Evolutionary conservation across 352 stramenopile genomes (phyloP), one percentile per base, ranked within the genome.

Genomic region (Pythium apleroticum): DNA sequence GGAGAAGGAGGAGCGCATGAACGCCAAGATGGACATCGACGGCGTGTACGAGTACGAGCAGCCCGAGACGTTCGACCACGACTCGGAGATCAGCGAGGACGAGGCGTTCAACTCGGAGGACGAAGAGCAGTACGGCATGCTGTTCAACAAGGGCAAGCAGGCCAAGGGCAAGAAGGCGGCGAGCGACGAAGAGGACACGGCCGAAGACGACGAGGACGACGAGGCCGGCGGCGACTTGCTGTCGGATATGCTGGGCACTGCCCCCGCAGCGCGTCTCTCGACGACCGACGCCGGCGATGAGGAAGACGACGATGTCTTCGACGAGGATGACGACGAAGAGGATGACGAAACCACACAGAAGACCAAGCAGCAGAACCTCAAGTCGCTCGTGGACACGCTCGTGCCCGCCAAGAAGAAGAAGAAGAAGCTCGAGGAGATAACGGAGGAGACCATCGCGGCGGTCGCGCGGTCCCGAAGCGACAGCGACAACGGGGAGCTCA

Each of bases 81-180:
- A 98, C 73, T 96, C 95, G 72, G 91, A 98, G 73, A 96, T 98
- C 70, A 84, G 93, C 65, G 91, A 98, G 68, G 91, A 98, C 63
- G 89, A 93, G 60, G 93, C 95, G 25, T 98, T 98, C 74, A 92
- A 98, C 66, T 97, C 89, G 48, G 92, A 98, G 7, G 92, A 98
- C 72, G 95, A 98, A 66, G 67, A 83, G 20, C 76, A 79, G 20
- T 98, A 93, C 66, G 91, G 91, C 35, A 74, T 75, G 37, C 97
- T 97, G 71, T 97, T 97, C 63, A 55, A 69, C 33, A 63, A 60
- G 52, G n/a, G 24, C 55, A 73, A 37, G 41, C 52, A 57, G 43
- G 19, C 19, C 31, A 68, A 65, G 39, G 39, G 39, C n/a, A 24
- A 20, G 39, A 68, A 73, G 31, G 57, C 37, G 17, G 15, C 54